Base-by-base conservation (phyloP, 148 eudicot genomes). In the Suaeda aralocaspica region DNA sequence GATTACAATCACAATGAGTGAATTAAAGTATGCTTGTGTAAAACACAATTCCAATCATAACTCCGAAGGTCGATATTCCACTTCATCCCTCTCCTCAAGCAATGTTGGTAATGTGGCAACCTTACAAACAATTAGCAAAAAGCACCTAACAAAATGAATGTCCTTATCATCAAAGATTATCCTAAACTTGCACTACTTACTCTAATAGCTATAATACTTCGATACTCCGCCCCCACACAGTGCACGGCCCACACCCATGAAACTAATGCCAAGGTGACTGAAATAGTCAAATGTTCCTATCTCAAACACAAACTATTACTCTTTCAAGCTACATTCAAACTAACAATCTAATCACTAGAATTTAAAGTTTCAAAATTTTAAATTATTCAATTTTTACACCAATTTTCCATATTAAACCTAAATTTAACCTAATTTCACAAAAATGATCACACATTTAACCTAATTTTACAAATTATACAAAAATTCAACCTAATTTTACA, bases 161-260 rank as follows among this genome's bases (percentile, higher is more conserved):
- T 66, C 55, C 39, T 66, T 33, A 24, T 13, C 24, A 68, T 33
- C 60, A 33, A n/a, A 34, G 28, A 24, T 34, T 15, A 33, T 52
- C 59, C 13, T n/a, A 16, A 67, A 51, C 8, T 50, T 67, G 15
- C 34, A 21, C 10, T 26, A 9, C 21, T 12, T 29, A 5, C 19
- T 5, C 30, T 28, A 1, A 29, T 11, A 21, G 12, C 4, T 28
- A 28, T 48, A 28, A 48, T 9, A 18, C 9, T 66, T 31, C 16
- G 19, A 19, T 28, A 7, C 34, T 46, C 25, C 42, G 12, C 5
- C 41, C 4, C 65, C n/a, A n/a, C n/a, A n/a, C n/a, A n/a, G n/a
- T n/a, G n/a, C n/a, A n/a, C n/a, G n/a, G n/a, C n/a, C 73, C 9
- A n/a, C 44, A 70, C n/a, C 22, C 22, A 29, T 26, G 28, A 70